Evolutionary conservation across 306 rosid genomes (phyloP).

Genomic region (Inga oerstediana): DNA sequence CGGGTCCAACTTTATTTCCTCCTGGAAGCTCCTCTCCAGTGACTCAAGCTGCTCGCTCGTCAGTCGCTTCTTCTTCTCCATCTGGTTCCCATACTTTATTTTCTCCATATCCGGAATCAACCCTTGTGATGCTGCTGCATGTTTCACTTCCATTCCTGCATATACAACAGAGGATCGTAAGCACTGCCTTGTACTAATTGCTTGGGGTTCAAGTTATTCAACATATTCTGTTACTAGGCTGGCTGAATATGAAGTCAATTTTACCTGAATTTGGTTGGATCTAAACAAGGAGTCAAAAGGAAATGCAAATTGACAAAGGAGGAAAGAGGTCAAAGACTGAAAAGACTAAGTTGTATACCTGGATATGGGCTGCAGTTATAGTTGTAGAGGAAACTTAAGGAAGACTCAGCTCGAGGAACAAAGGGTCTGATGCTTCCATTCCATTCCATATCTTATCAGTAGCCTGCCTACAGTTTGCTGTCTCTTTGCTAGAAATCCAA

Average conservation of each 20-base stretch:
- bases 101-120: slow-evolving; percentile 46
- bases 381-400: slow-evolving; percentile 78
- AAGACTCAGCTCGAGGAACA: slow-evolving; percentile 65
- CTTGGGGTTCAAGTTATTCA: slow-evolving; percentile 37
- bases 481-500: slow-evolving; percentile 39
- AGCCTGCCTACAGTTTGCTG: slow-evolving; percentile 32
- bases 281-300: not conserved
- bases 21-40: slow-evolving; percentile 80
- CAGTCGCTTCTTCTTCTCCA: slow-evolving; percentile 77
- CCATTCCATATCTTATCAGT: slow-evolving; percentile 68
- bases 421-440: slow-evolving; percentile 63
- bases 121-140: slow-evolving; percentile 40
- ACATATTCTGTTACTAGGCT: not conserved
- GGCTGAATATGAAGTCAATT: not conserved
- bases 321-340: not conserved
- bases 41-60: slow-evolving; percentile 70
- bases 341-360: slow-evolving; percentile 46
- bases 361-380: slow-evolving; percentile 57
- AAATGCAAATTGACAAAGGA: slow-evolving; percentile 22
- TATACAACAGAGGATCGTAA: not conserved
- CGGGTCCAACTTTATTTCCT: slow-evolving; percentile 89
- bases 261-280: not conserved
- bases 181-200: not conserved
- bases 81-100: slow-evolving; percentile 35
- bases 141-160: slow-evolving; percentile 71